Base-by-base conservation (phyloP, 106 monocot genomes). In the Allium sativum region DNA sequence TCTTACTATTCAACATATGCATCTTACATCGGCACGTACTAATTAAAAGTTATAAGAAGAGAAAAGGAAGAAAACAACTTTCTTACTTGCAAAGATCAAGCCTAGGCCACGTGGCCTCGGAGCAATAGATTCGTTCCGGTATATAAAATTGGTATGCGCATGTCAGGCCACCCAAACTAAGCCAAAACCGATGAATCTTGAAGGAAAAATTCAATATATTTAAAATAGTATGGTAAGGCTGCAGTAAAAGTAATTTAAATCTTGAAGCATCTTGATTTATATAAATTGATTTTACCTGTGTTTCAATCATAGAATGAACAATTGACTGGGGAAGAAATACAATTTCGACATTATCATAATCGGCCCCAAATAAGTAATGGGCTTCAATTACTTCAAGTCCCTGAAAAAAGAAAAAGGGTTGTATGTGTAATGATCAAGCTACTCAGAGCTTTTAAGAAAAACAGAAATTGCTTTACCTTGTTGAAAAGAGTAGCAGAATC, bases 231-330 rank as follows among this genome's bases (percentile, higher is more conserved):
- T 31, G 4, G 31, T 31, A 31, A 31, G 0, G 5, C 31, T 31
- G 31, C 1, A 31, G 31, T 31, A 31, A 2, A 31, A 31, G 31
- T 31, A 31, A 31, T 31, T 31, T 19, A 10, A 8, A 17, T 19
- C 6, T 16, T 55, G 31, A 31, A 31, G 5, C 31, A 31, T 31
- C 31, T 31, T 31, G 31, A 31, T 14, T n/a, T 17, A 45, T 15
- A 70, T 53, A 45, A 55, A 17, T 31, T 1, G 12, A n/a, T 42
- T 55, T 42, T 46, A 96, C 95, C 87, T 96, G 87, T 65, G 95
- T 96, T 68, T 96, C 95, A 44, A 96, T 55, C 95, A 96, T 96
- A n/a, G 95, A 96, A 70, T 96, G 95, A 70, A 96, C 90, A 63
- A 96, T 91, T 10, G 95, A 90, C 45, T 96, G 90, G 17, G 95